A percentile compares a stretch with the other conserved stretches of the same genome.
phyloP scores from a whole-genome alignment of 768 basidiomycete species.

The Tulasnella sp. region DNA sequence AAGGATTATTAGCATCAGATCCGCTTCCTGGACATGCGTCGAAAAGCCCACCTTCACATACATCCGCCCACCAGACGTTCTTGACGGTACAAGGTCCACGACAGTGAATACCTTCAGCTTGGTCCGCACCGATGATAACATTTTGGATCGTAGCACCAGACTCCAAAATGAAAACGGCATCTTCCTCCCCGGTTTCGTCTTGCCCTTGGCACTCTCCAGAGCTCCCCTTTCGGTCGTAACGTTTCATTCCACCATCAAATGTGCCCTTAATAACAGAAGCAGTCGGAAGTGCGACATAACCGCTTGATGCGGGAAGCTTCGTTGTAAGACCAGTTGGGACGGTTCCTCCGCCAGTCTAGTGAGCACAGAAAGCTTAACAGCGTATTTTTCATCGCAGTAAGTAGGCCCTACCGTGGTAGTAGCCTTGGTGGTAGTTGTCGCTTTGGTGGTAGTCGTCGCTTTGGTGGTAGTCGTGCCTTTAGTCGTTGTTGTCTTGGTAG shows the following conservation, averaged over 20 bases:
- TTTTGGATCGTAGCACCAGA: neutral
- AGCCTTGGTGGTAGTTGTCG: neutral
- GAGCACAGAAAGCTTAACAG: neutral
- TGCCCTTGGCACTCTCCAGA: neutral
- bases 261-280: neutral
- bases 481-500: neutral
- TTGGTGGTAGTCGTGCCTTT: neutral
- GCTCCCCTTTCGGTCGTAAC: neutral
- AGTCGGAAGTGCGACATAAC: neutral
- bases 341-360: neutral
- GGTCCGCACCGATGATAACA: neutral
- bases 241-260: neutral
- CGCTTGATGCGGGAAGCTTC: neutral
- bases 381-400: neutral
- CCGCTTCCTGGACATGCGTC: neutral
- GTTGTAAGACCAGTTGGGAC: slow-evolving; percentile 15
- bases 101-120: neutral
- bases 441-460: neutral
- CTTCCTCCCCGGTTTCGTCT: neutral
- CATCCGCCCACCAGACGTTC: neutral
- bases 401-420: neutral
- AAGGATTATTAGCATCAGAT: neutral
- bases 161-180: neutral
- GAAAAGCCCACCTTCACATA: neutral
- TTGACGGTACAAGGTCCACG: neutral